Evolutionary conservation across 176 grass and related monocot species (phyloP), one percentile per base, ranked within the genome.

Genomic region (Poa annua): DNA sequence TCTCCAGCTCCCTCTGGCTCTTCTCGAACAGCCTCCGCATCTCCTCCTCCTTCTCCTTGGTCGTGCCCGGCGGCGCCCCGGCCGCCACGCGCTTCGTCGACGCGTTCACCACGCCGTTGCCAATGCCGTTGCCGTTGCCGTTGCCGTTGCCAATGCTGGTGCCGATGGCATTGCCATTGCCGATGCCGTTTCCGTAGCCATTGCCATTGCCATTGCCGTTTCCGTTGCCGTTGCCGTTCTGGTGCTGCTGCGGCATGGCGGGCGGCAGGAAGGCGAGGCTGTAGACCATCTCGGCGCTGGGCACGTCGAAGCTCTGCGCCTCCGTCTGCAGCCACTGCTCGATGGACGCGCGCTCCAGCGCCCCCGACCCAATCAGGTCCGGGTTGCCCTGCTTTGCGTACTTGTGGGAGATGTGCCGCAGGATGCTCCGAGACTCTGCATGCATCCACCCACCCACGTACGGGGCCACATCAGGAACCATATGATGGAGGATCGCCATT

Each of bases 251-350:
- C 21, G 74, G 84, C 74, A 83, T 47, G 39, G 8, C 2, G 10
- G 78, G 71, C 50, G 88, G 92, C 35, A 85, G 76, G 65, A 88
- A 24, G 0, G 86, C 95, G 1, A 98, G 90, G 88, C 90, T 94
- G 88, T 88, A 98, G 24, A 98, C 90, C 66, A 98, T 89, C 74
- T 84, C 86, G 49, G 95, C 88, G 81, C 92, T 90, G 34, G 92
- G 85, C 8, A 87, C 81, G 85, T 98, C 95, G 85, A 98, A 98
- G 92, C 78, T 94, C 81, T 88, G 92, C 79, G 88, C 90, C 88
- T 98, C 95, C 5, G 95, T 98, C 72, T 89, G 86, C 82, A 98
- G 95, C 95, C 95, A 98, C 78, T 98, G 95, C 81, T 98, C 95
- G 66, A 98, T 98, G 80, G 92, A 84, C 42, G 95, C 90, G 33